A percentile compares a stretch with the other conserved stretches of the same genome.
Evolutionary conservation across 257 asterid genomes (phyloP).

Genomic region (Ligustrum vulgare): DNA sequence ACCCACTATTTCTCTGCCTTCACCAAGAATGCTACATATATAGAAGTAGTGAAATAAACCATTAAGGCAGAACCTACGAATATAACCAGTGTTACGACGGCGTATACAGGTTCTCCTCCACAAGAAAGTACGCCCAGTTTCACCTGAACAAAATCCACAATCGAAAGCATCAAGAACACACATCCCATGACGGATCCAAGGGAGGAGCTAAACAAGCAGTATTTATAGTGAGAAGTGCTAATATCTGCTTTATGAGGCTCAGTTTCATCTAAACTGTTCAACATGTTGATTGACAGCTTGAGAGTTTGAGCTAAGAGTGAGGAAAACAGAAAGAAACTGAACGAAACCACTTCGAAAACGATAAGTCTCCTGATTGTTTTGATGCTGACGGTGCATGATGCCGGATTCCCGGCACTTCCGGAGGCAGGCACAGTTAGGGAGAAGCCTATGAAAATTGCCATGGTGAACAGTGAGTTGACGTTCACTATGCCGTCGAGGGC

Average conservation of each 20-base stretch:
- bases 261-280: constrained; percentile 18
- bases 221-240: constrained; percentile 19
- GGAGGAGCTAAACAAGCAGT: constrained; percentile 24
- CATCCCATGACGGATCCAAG: constrained; percentile 29
- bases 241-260: constrained; percentile 26
- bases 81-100: constrained; percentile 2
- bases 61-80: constrained; percentile 20
- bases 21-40: constrained; percentile 21
- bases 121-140: constrained; percentile 28
- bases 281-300: constrained; percentile 31
- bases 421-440: constrained; percentile 27
- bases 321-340: constrained; percentile 43
- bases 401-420: background rate
- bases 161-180: constrained; percentile 27
- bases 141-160: constrained; percentile 26
- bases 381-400: constrained; percentile 26
- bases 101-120: constrained; percentile 16
- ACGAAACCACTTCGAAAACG: constrained; percentile 32
- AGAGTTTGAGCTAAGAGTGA: constrained; percentile 36
- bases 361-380: constrained; percentile 20
- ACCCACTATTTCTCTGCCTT: background rate
- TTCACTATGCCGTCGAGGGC: constrained; percentile 29
- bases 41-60: constrained; percentile 21
- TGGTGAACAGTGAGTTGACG: constrained; percentile 34
- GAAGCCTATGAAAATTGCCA: constrained; percentile 30